Percentiles rank a stretch among this genome's conserved stretches.
phyloP scores from a whole-genome alignment of 2,329 filamentous ascomycete genomes.

The Eutypa lata region DNA sequence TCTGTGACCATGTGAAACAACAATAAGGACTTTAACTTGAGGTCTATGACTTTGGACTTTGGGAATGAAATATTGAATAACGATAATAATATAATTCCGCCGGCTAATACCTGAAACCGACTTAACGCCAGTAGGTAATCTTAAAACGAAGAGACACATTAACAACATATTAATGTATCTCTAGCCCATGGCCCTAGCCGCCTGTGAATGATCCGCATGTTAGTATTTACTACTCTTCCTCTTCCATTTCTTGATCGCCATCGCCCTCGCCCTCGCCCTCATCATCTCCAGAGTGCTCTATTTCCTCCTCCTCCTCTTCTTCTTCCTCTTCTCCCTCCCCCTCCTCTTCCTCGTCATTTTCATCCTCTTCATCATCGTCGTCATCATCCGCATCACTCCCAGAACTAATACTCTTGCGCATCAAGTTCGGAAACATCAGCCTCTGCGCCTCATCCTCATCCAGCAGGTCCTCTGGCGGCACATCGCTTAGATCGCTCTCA shows the following conservation, averaged over 20 bases:
- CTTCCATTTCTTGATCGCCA: constrained; percentile 7
- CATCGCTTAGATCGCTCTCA: constrained; percentile 67
- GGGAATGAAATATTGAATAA: too few species aligned
- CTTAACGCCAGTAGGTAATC: too few species aligned
- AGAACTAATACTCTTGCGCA: constrained; percentile 30
- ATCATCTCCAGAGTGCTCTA: constrained; percentile 5
- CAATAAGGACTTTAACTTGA: too few species aligned
- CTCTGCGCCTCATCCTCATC: constrained; percentile 55
- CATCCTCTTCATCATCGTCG: constrained; percentile 11
- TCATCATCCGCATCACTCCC: constrained; percentile 20
- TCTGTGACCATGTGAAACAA: too few species aligned
- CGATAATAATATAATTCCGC: too few species aligned
- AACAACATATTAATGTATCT: too few species aligned
- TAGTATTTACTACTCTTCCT: constrained; percentile 3
- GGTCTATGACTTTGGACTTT: too few species aligned
- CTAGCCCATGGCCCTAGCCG: too few species aligned
- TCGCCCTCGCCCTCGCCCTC: constrained; percentile 12
- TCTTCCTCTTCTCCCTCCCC: constrained; percentile 8
- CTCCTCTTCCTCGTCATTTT: constrained; percentile 10
- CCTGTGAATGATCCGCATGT: too few species aligned
- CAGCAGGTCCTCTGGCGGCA: constrained; percentile 40
- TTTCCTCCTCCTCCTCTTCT: constrained; percentile 2
- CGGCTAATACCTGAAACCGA: too few species aligned
- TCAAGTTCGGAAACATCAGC: constrained; percentile 51
- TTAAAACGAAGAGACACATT: too few species aligned